Base-by-base conservation (phyloP, 805 yeast species). In the Lipomyces sp. region DNA sequence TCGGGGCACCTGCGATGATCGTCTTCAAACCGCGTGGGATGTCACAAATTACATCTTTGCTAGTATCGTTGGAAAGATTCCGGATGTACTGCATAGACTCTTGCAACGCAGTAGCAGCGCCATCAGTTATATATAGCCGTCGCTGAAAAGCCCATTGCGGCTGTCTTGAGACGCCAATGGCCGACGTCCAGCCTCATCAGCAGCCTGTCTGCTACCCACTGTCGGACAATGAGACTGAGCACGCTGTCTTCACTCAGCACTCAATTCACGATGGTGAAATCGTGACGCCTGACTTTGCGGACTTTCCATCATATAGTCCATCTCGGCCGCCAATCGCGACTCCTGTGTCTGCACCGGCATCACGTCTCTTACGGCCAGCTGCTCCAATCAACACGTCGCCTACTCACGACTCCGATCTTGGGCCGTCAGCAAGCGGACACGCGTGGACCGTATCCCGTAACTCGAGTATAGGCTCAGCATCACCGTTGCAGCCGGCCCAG, bases 251-350 rank as follows among this genome's bases (percentile, higher is more conserved):
- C 54, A 7, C 54, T 29, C 33, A 39, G 39, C 53, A 32, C 54
- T 37, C 24, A 24, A n/a, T 37, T 29, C 18, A 45, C 18, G 58
- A 57, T 8, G 48, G 57, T 29, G 62, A 51, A 5, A 60, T 63
- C 45, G 59, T 58, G 42, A 58, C 63, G 42, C 69, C 66, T 6
- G 67, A 66, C 50, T 66, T 66, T 54, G 59, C 66, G 15, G 66
- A 62, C 58, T 63, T 66, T 50, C 56, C 69, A 2, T 60, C 64
- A 34, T 66, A 66, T 53, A 53, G 64, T 4, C 59, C 68, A 6
- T 55, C 60, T 1, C 57, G 55, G 53, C 59, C 57, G 8, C 30
- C 24, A 11, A 29, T 54, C 15, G 7, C 60, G 50, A 34, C 63
- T 15, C 24, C 65, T 10, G 59, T 34, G 29, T 65, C 65, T 5